phyloP scores from a whole-genome alignment of 2,329 filamentous ascomycete species.

The Monosporascus sp. region DNA sequence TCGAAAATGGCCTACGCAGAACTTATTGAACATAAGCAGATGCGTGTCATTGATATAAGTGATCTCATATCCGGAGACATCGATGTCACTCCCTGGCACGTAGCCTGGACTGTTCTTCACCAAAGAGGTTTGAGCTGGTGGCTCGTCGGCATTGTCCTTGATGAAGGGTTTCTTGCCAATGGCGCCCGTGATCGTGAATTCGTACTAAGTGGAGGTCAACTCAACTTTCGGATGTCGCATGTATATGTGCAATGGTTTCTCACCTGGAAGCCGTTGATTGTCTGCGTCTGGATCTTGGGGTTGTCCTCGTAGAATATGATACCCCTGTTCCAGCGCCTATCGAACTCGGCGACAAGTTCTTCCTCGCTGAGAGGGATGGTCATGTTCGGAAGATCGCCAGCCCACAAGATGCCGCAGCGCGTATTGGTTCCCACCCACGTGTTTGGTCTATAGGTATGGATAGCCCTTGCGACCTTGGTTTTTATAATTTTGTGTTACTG shows the following conservation, averaged over 20 bases:
- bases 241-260: neutral
- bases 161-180: conserved; percentile 10
- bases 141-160: conserved; percentile 12
- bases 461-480: neutral
- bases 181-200: conserved; percentile 7
- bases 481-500: too few relatives aligned
- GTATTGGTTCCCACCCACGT: neutral
- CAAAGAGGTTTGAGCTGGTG: neutral
- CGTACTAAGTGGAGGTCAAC: conserved; percentile 5
- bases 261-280: conserved; percentile 7
- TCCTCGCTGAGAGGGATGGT: conserved; percentile 6
- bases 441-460: neutral
- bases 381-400: conserved; percentile 1
- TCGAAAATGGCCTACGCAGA: conserved; percentile 21
- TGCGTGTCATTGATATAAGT: conserved; percentile 35
- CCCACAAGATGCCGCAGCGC: neutral
- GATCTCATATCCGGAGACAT: conserved; percentile 36
- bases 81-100: conserved; percentile 35
- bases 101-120: conserved; percentile 5
- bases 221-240: neutral
- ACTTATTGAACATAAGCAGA: conserved; percentile 42
- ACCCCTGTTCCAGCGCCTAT: conserved; percentile 15
- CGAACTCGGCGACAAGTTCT: conserved; percentile 15
- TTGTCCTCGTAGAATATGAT: conserved; percentile 16
- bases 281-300: conserved; percentile 6